Evolutionary conservation across 495 filamentous ascomycete genomes (phyloP), one percentile per base, ranked within the genome.

Genomic region (Neurospora discreta): DNA sequence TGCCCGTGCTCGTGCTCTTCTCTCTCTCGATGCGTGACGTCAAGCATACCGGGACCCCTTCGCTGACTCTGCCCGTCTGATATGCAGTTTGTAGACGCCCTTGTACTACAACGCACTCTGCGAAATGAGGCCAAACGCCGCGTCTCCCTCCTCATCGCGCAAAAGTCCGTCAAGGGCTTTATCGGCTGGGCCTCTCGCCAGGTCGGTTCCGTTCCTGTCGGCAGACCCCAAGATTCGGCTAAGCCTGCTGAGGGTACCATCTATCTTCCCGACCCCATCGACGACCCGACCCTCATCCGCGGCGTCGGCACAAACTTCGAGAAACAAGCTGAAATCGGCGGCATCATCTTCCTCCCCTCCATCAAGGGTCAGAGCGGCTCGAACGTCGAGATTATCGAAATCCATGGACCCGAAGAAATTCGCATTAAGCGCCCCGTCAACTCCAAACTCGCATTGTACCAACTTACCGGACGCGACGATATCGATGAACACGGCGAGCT

Each of bases 91-190:
- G 93, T 98, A 75, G 95, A 99, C 76, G 94, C 94, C 42, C 86
- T 99, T 40, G 92, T 98, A 71, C 86, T 99, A 33, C 95, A 96
- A 88, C 93, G 94, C 68, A 91, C 92, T 7, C 87, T 98, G 26
- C 89, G 91, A 71, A 89, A 86, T 72, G 94, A 97, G 83, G 90
- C 92, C 68, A 89, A 92, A 68, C 92, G 95, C 70, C 92, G 95
- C 18, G 92, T 97, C 72, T 90, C 92, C 70, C 94, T 95, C 77
- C 89, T 99, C 10, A 95, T 96, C 71, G 95, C 95, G 5, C 94
- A 95, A 71, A 97, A 97, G 76, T 98, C 94, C 6, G 95, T 98
- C 83, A 85, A 90, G 71, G 92, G 87, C 72, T 95, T 98, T 75
- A 93, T 99, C 76, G 95, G 95, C 20, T 88, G 89, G 78, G 82